A percentile compares a stretch with the other conserved stretches of the same genome.
Evolutionary conservation across 805 yeast species (phyloP).

Genomic region (Starmerella bombi): DNA sequence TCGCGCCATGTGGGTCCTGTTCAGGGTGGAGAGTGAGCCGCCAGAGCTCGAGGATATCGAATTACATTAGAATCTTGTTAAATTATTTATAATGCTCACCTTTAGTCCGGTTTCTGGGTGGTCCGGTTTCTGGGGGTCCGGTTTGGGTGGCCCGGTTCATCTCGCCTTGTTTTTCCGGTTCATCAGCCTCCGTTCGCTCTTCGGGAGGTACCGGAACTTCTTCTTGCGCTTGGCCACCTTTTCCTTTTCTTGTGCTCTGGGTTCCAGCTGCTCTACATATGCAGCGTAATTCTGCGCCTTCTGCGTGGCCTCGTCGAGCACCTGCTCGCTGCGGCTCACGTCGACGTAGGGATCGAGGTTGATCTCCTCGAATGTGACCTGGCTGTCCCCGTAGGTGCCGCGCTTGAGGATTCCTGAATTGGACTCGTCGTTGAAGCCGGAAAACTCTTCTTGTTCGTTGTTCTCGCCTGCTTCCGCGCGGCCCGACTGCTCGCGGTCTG

Average conservation of each 20-base stretch:
- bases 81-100: too few species aligned
- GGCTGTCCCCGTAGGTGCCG: conserved; percentile 31
- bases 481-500: conserved; percentile 6
- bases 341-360: conserved; percentile 54
- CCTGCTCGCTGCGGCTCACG: conserved; percentile 49
- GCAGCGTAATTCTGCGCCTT: conserved; percentile 75
- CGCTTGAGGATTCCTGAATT: conserved; percentile 35
- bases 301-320: conserved; percentile 58
- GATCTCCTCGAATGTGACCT: conserved; percentile 45
- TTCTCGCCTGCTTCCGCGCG: conserved; percentile 20
- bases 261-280: conserved; percentile 42
- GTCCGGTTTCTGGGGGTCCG: too few species aligned
- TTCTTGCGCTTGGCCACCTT: conserved; percentile 35
- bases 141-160: too few species aligned
- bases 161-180: conserved; percentile 34
- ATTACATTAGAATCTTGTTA: conserved; percentile 1
- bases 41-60: conserved; percentile 19
- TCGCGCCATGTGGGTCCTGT: conserved; percentile 80
- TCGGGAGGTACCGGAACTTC: conserved; percentile 79
- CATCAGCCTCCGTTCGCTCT: conserved; percentile 53
- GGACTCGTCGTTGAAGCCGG: conserved; percentile 31
- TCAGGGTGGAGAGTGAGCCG: conserved; percentile 73
- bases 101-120: too few species aligned
- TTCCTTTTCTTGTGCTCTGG: conserved; percentile 15
- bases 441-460: conserved; percentile 30